These are phyloP conservation scores for Marchantia polymorpha DNA, from an alignment of 225 moss, liverwort and hornwort genomes.

Conservation along the genomic window DNA sequence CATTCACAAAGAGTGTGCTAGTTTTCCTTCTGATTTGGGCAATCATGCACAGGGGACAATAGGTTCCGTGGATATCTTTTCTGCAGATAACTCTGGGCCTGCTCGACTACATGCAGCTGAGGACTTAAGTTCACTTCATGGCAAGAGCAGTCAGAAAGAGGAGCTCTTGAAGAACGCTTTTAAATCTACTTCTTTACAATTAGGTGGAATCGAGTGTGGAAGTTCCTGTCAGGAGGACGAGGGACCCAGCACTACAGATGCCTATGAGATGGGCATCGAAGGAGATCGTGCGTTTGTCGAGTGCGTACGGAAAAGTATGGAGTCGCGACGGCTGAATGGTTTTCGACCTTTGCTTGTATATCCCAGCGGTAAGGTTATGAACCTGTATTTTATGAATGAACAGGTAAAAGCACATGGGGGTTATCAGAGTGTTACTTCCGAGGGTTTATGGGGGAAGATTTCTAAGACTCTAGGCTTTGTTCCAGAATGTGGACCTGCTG, in stretches of 20 bases:
- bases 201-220: conserved; percentile 9
- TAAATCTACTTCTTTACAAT: conserved; percentile 3
- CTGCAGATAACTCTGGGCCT: not conserved
- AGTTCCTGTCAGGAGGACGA: conserved; percentile 6
- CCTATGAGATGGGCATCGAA: conserved; percentile 16
- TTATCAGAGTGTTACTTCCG: conserved; percentile 56
- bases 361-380: conserved; percentile 53
- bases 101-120: conserved; percentile 2
- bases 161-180: not conserved
- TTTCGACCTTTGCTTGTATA: conserved; percentile 60
- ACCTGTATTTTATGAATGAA: conserved; percentile 55
- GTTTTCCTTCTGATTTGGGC: not conserved
- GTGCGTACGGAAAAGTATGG: conserved; percentile 37
- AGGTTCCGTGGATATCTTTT: not conserved
- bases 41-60: not conserved
- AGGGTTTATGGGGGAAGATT: conserved; percentile 56
- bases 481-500: conserved; percentile 62
- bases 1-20: not conserved
- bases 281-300: conserved; percentile 23
- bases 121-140: not conserved
- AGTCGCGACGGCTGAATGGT: conserved; percentile 37
- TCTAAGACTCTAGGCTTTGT: conserved; percentile 65
- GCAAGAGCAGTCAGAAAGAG: conserved; percentile 1
- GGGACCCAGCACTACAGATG: conserved; percentile 6
- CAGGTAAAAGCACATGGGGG: conserved; percentile 62